Evolutionary conservation across 2,329 filamentous ascomycete genomes (phyloP).

Genomic region (Dryadomyces quercivorus): DNA sequence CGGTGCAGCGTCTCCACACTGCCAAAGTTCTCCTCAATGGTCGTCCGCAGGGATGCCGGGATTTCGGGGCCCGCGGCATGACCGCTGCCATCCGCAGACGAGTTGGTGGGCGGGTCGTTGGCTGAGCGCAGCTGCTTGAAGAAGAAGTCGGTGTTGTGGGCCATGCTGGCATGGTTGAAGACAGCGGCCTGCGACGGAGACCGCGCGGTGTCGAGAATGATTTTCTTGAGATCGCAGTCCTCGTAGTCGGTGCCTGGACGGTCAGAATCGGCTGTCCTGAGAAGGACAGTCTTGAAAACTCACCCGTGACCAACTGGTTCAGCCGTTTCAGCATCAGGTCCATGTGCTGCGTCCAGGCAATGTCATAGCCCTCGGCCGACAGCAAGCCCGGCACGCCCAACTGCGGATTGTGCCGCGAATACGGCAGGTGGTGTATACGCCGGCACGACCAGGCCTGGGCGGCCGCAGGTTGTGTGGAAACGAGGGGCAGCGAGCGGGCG

Average conservation of each 20-base stretch:
- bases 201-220: conserved; percentile 66
- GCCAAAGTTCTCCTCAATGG: conserved; percentile 62
- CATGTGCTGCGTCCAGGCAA: conserved; percentile 80
- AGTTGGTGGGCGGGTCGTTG: not conserved
- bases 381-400: conserved; percentile 38
- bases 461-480: conserved; percentile 7
- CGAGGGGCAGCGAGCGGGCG: not conserved
- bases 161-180: conserved; percentile 97
- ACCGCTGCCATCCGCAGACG: not conserved
- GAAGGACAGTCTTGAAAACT: conserved; percentile 19
- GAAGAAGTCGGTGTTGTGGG: conserved; percentile 82
- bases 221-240: conserved; percentile 42
- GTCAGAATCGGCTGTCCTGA: too few relatives aligned
- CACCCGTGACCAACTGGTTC: conserved; percentile 63
- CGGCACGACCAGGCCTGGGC: conserved; percentile 17
- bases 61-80: conserved; percentile 24
- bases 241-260: conserved; percentile 50
- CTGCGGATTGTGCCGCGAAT: conserved; percentile 31
- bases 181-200: conserved; percentile 62
- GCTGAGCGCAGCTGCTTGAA: conserved; percentile 43
- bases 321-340: conserved; percentile 59
- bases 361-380: conserved; percentile 53
- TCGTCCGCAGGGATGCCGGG: conserved; percentile 39
- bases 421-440: conserved; percentile 21
- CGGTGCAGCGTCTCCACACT: conserved; percentile 69